Percentiles rank a stretch among this genome's conserved stretches.
Evolutionary conservation across 148 eudicot species (phyloP).

Genomic region (Silene conica): DNA sequence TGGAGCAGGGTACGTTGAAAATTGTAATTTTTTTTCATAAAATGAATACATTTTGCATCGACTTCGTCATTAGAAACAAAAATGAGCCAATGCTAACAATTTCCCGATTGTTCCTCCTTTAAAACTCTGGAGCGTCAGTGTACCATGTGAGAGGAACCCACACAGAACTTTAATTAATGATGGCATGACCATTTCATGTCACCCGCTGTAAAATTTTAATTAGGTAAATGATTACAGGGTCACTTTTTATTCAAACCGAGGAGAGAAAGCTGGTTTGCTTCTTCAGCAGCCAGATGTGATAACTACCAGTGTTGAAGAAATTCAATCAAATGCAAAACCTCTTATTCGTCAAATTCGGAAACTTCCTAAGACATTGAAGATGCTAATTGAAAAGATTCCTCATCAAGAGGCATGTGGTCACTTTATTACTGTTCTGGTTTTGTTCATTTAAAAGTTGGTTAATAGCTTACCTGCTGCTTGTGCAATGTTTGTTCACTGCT

Average conservation of each 20-base stretch:
- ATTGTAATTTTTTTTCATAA: not conserved
- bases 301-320: slow-evolving; percentile 72
- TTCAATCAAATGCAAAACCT: slow-evolving; percentile 66
- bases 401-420: slow-evolving; percentile 76
- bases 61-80: not conserved
- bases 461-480: not conserved
- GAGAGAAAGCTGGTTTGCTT: slow-evolving; percentile 44
- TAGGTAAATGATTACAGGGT: slow-evolving; percentile 39
- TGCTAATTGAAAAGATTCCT: slow-evolving; percentile 72
- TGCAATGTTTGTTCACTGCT: slow-evolving; percentile 8
- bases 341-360: slow-evolving; percentile 59
- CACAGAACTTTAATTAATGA: not conserved
- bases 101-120: not conserved
- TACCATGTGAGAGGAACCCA: not conserved
- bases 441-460: not conserved
- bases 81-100: not conserved
- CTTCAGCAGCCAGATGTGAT: slow-evolving; percentile 56
- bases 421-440: not conserved
- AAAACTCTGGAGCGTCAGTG: not conserved
- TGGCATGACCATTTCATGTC: not conserved
- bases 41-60: not conserved
- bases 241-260: slow-evolving; percentile 45
- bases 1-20: slow-evolving; percentile 82
- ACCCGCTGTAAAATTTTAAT: slow-evolving; percentile 8
- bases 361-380: slow-evolving; percentile 57